Percentiles rank a stretch among this genome's conserved stretches.
Evolutionary conservation across 2,329 filamentous ascomycete genomes (phyloP).

Genomic region (Calycina marina): DNA sequence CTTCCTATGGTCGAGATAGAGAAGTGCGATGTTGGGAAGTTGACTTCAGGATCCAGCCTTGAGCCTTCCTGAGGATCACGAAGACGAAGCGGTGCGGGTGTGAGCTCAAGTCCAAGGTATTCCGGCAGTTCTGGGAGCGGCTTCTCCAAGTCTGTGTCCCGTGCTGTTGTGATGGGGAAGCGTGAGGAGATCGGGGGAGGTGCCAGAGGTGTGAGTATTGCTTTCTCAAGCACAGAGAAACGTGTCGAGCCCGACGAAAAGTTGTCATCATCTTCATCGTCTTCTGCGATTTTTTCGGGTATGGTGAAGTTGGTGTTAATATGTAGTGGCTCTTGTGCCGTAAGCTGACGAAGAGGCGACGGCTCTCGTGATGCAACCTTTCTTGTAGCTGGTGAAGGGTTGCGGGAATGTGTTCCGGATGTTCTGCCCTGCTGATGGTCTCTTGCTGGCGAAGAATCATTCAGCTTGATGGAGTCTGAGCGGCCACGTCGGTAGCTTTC

Average conservation of each 20-base stretch:
- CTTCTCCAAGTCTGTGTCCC: conserved; percentile 9
- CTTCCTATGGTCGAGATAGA: conserved; percentile 19
- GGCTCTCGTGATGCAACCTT: conserved; percentile 23
- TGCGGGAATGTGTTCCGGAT: conserved; percentile 11
- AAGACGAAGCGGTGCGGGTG: conserved; percentile 11
- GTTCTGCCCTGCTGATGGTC: conserved; percentile 3
- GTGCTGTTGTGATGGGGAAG: conserved; percentile 2
- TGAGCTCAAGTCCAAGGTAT: conserved; percentile 4
- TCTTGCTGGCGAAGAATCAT: conserved; percentile 4
- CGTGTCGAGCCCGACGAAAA: conserved; percentile 31
- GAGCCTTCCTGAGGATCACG: background rate
- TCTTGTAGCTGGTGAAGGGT: conserved; percentile 11
- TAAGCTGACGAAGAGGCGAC: conserved; percentile 31
- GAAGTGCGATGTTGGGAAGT: conserved; percentile 19
- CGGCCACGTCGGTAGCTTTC: conserved; percentile 12
- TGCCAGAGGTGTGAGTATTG: conserved; percentile 15
- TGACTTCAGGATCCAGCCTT: conserved; percentile 5
- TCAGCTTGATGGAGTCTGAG: conserved; percentile 11
- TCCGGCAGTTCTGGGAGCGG: conserved; percentile 19
- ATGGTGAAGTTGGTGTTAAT: conserved; percentile 24
- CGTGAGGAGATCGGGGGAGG: conserved; percentile 12
- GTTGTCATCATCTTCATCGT: conserved; percentile 44
- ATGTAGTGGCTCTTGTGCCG: conserved; percentile 11
- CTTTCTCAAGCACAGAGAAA: conserved; percentile 10
- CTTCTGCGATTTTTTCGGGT: conserved; percentile 33